Base-by-base conservation (phyloP, 2,329 filamentous ascomycete species). In the Xylaria digitata region DNA sequence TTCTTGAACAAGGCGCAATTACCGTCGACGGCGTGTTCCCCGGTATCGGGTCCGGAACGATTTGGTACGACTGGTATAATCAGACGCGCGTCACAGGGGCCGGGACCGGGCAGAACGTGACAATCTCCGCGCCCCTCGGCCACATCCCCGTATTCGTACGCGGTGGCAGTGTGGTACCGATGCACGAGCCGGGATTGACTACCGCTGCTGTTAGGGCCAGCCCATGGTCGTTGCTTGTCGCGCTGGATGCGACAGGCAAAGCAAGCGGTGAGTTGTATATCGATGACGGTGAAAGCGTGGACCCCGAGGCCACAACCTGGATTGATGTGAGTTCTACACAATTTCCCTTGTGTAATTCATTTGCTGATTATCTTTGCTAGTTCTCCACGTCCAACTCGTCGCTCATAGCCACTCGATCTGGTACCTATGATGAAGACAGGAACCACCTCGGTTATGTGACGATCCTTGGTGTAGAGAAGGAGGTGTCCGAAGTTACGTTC, bases 61-160 rank as follows among this genome's bases (percentile, higher is more conserved):
- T 88, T 1, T 94, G 91, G 89, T 94, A 93, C 73, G 91, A 94
- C 76, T 94, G 91, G 90, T 93, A 93, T 77, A 90, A 85, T n/a
- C 86, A 88, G 57, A 83, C 82, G 0, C 82, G 82, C 0, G 81
- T 92, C 9, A 68, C 71, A 0, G 76, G 73, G 4, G 76, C 80
- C 0, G 32, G 66, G 2, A 59, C 74, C 1, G 81, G 79, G 2
- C 72, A 80, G 69, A 82, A 82, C 43, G 77, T 82, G 7, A 82
- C 80, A 0, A 77, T 82, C 19, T 76, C 76, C 4, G 81, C 81
- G 2, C 80, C 79, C 82, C 76, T 91, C 84, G 64, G 92, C 67
- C 80, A 94, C 72, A 93, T 94, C 45, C 91, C 91, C 0, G 85
- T 94, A 1, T 91, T 86, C 72, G 76, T 94, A 19, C 86, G 91